These are phyloP conservation scores for Imleria badia DNA, from an alignment of 768 basidiomycete genomes.

Conservation along the genomic window DNA sequence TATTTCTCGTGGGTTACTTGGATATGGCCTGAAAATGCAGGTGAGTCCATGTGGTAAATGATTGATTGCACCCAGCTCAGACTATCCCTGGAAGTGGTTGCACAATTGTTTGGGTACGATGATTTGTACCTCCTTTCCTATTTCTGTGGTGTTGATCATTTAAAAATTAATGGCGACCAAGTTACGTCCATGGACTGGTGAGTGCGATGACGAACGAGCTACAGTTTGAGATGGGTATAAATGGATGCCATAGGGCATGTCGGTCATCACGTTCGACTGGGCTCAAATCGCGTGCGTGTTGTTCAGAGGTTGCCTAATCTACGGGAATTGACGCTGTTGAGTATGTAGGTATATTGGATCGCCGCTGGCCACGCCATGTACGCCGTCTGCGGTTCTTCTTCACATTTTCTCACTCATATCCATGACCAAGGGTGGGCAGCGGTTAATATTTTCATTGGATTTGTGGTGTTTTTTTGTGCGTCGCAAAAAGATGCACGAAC, in stretches of 20 bases:
- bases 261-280: conserved; percentile 81
- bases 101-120: conserved; percentile 48
- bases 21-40: conserved; percentile 50
- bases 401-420: not conserved
- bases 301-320: not conserved
- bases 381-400: too few species aligned
- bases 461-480: conserved; percentile 70
- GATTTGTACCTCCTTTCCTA: not conserved
- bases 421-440: conserved; percentile 60
- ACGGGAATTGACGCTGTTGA: not conserved
- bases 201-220: conserved; percentile 1
- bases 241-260: conserved; percentile 50
- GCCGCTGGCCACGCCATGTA: conserved; percentile 71
- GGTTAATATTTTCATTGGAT: conserved; percentile 66
- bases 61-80: conserved; percentile 15
- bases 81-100: conserved; percentile 34
- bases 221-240: not conserved
- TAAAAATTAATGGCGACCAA: conserved; percentile 3
- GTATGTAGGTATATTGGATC: conserved; percentile 28
- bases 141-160: not conserved
- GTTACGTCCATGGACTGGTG: conserved; percentile 47
- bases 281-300: conserved; percentile 51
- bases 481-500: not conserved
- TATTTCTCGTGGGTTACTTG: conserved; percentile 62
- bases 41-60: conserved; percentile 32